These are phyloP conservation scores for Mollisia scopiformis DNA, from an alignment of 2,329 filamentous ascomycete genomes.

Conservation along the genomic window DNA sequence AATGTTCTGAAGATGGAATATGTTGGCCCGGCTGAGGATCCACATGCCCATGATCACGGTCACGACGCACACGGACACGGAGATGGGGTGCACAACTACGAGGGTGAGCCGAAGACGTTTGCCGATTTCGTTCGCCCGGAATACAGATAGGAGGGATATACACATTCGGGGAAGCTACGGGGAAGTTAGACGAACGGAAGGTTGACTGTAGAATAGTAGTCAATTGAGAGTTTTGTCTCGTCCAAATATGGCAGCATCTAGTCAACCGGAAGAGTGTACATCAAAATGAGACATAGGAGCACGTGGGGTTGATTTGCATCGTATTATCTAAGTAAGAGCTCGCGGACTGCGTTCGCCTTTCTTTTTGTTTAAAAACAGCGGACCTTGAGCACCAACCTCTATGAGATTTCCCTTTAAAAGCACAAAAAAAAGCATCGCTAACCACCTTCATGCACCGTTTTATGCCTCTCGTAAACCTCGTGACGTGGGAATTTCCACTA, in stretches of 20 bases:
- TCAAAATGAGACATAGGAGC: neutral
- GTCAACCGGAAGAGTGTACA: neutral
- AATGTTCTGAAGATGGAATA: conserved; percentile 98
- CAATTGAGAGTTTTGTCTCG: conserved; percentile 17
- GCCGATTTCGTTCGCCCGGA: conserved; percentile 94
- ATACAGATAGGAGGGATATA: conserved; percentile 70
- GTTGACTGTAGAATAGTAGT: conserved; percentile 22
- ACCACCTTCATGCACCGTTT: conserved; percentile 31
- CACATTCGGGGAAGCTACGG: neutral
- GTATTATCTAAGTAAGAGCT: conserved; percentile 20
- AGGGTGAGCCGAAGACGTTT: conserved; percentile 90
- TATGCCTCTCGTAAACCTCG: conserved; percentile 24
- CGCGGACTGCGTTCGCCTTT: conserved; percentile 14
- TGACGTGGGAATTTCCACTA: conserved; percentile 22
- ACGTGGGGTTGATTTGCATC: conserved; percentile 23
- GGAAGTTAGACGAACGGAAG: neutral
- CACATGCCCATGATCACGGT: conserved; percentile 58
- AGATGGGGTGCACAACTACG: conserved; percentile 58
- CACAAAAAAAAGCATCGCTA: conserved; percentile 29
- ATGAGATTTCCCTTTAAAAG: conserved; percentile 4
- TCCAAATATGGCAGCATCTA: too few relatives aligned
- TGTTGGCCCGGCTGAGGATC: conserved; percentile 74
- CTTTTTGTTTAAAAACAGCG: conserved; percentile 21
- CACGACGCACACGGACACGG: conserved; percentile 48
- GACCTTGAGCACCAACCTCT: conserved; percentile 11